These are phyloP conservation scores for Saccharomyces mikatae DNA, from an alignment of 805 yeast species.

Conservation along the genomic window DNA sequence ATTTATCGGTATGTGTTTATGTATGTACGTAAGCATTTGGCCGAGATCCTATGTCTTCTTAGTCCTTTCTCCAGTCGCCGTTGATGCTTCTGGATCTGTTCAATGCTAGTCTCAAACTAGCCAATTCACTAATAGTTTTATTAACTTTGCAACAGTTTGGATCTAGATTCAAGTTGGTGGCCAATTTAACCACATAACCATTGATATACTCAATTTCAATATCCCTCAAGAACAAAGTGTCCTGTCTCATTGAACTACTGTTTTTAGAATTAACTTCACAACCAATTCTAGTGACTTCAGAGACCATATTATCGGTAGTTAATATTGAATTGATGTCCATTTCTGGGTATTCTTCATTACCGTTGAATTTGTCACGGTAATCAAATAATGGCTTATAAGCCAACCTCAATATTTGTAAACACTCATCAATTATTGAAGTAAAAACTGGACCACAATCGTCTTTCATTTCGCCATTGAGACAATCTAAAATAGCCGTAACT, in stretches of 20 bases:
- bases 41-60: background rate
- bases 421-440: constrained; percentile 29
- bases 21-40: background rate
- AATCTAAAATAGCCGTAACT: constrained; percentile 66
- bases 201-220: constrained; percentile 81
- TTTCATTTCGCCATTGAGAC: constrained; percentile 71
- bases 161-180: constrained; percentile 34
- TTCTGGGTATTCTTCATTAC: constrained; percentile 21
- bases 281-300: constrained; percentile 35
- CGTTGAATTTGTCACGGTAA: constrained; percentile 17
- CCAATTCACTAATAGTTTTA: constrained; percentile 28
- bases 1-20: background rate
- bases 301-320: constrained; percentile 29
- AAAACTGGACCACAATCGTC: constrained; percentile 34
- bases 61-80: constrained; percentile 7
- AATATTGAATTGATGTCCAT: constrained; percentile 23
- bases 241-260: constrained; percentile 47
- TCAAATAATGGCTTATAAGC: constrained; percentile 26
- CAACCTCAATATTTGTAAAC: constrained; percentile 25
- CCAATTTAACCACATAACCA: constrained; percentile 63
- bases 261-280: constrained; percentile 46
- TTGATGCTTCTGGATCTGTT: constrained; percentile 17
- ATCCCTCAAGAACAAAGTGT: constrained; percentile 40
- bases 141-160: constrained; percentile 26
- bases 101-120: constrained; percentile 29